Percentiles rank a stretch among this genome's conserved stretches.
phyloP scores from a whole-genome alignment of 2,329 filamentous ascomycete genomes.

The Mycosphaerella sp. region DNA sequence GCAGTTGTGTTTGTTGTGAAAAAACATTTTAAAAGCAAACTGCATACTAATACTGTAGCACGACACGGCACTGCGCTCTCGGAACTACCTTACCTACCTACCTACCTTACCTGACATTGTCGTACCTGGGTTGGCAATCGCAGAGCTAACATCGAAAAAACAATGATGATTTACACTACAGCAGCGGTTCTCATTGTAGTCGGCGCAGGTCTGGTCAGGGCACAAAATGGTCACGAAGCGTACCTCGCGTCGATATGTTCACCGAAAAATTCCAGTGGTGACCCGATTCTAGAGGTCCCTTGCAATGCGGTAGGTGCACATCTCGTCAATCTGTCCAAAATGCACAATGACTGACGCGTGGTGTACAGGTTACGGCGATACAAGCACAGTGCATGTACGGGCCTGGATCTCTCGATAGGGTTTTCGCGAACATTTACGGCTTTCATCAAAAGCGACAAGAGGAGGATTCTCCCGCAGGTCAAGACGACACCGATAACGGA shows the following conservation, averaged over 20 bases:
- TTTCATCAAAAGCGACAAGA: neutral
- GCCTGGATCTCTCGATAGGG: slow-evolving; percentile 3
- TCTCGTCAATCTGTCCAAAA: neutral
- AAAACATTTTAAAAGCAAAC: too few species aligned
- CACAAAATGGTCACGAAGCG: slow-evolving; percentile 11
- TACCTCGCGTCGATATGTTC: slow-evolving; percentile 24
- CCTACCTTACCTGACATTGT: too few species aligned
- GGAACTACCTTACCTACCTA: too few species aligned
- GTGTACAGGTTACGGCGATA: slow-evolving; percentile 15
- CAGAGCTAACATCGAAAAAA: neutral
- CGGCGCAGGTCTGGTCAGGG: neutral
- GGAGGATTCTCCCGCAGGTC: neutral
- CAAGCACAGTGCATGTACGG: slow-evolving; percentile 23
- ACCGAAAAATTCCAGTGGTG: slow-evolving; percentile 20
- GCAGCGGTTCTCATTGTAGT: neutral
- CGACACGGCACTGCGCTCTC: too few species aligned
- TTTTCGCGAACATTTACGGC: neutral
- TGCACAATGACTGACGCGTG: neutral
- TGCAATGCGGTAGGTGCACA: slow-evolving; percentile 22
- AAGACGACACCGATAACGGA: neutral
- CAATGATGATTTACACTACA: neutral
- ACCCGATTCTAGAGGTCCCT: slow-evolving; percentile 22
- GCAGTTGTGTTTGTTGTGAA: too few species aligned
- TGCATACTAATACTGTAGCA: too few species aligned
- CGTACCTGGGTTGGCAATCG: too few species aligned